Base-by-base conservation (phyloP, 352 stramenopile species). In the Plasmopara muralis region DNA sequence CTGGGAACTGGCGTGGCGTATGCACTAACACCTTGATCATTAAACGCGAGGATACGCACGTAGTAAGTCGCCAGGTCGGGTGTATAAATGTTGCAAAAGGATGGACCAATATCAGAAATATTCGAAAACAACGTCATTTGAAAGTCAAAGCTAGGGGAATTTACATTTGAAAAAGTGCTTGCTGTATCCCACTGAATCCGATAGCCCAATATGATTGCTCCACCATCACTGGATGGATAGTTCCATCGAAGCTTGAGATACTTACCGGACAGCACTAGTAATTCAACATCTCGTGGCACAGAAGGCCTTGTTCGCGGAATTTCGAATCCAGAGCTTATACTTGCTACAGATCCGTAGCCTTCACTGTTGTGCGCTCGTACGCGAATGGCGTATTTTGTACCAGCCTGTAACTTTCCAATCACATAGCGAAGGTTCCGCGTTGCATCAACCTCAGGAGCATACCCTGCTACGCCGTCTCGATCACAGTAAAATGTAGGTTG, bases 71-170 rank as follows among this genome's bases (percentile, higher is more conserved):
- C 83, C 9, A 63, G 41, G 4, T 64, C 34, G 10, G 77, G 57
- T 14, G 96, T 72, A 6, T 73, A 54, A 47, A 98, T 96, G 48
- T 98, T 98, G 55, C 86, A 95, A 58, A 85, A 98, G 69, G 87
- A 97, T 0, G 74, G 78, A 9, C 57, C 66, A 0, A 13, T n/a
- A 31, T 79, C 68, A 1, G 60, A 75, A 6, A 69, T 38, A 15
- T 34, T 39, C 14, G 38, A 25, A 29, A 28, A 2, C 13, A 40
- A 5, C 7, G 38, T 28, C n/a, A 28, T 30, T 29, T 49, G 43
- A 14, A 39, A 49, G n/a, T 49, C 43, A 18, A 39, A 49, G 6
- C 38, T 49, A 16, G 43, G 43, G 8, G 29, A 38, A 15, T 49
- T 25, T 6, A 49, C 43, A n/a, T 49, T 49, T 9, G 43, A 9